Percentiles rank a stretch among this genome's conserved stretches.
These are phyloP conservation scores for Aspergillus fischeri DNA, from an alignment of 2,329 filamentous ascomycete species.

Conservation along the genomic window DNA sequence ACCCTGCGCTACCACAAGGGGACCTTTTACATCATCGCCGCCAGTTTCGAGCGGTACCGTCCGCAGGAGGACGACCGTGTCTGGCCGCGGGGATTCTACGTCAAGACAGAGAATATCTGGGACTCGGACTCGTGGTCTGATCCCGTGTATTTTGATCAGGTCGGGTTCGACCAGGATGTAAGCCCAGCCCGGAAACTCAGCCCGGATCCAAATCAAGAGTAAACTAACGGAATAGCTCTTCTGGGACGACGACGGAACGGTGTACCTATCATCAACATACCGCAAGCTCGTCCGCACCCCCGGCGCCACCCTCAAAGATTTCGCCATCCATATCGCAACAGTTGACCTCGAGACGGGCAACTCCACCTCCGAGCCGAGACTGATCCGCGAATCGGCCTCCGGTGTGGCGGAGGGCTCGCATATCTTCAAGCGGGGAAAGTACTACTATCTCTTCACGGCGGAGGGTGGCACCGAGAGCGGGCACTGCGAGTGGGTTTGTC, in stretches of 20 bases:
- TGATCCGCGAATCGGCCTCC: conserved; percentile 44
- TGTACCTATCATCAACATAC: conserved; percentile 46
- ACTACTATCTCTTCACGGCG: conserved; percentile 52
- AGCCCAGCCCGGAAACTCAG: conserved; percentile 1
- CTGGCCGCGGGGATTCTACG: conserved; percentile 53
- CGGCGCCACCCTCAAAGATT: conserved; percentile 46
- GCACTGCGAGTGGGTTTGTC: conserved; percentile 57
- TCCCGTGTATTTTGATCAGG: conserved; percentile 52
- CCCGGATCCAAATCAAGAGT: background rate
- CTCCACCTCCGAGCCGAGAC: conserved; percentile 26
- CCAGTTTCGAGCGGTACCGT: conserved; percentile 40
- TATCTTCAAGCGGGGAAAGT: conserved; percentile 49
- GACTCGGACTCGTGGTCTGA: conserved; percentile 50
- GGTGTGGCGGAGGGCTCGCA: conserved; percentile 52
- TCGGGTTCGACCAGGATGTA: conserved; percentile 53
- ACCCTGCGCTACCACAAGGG: conserved; percentile 45
- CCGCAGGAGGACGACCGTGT: conserved; percentile 45
- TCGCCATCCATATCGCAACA: conserved; percentile 40
- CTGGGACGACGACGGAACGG: conserved; percentile 49
- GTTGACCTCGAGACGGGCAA: conserved; percentile 30
- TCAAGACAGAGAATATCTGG: conserved; percentile 52
- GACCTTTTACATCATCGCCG: conserved; percentile 47
- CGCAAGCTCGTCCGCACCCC: conserved; percentile 36
- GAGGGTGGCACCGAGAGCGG: conserved; percentile 57
- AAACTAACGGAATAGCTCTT: conserved; percentile 40